Percentiles rank a stretch among this genome's conserved stretches.
Conservation (phyloP, 805 yeast species). For the Zygotorulaspora chibaensis region DNA sequence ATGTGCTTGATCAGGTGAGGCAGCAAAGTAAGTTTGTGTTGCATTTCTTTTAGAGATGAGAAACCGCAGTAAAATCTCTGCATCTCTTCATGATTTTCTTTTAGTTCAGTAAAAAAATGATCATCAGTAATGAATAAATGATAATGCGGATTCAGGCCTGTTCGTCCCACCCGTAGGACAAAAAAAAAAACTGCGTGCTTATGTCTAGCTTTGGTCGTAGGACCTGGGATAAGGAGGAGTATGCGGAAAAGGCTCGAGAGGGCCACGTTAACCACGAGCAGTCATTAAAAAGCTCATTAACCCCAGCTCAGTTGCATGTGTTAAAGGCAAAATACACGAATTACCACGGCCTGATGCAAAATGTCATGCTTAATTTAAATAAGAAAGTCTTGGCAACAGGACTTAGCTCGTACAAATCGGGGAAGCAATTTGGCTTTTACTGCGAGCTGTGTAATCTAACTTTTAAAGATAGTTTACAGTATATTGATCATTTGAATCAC, state of each 20-base stretch:
- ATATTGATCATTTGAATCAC: constrained; percentile 78
- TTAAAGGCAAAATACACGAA: constrained; percentile 24
- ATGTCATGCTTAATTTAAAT: constrained; percentile 32
- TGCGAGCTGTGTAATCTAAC: constrained; percentile 79
- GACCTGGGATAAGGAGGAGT: constrained; percentile 69
- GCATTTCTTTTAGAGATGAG: constrained; percentile 2
- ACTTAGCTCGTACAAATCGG: constrained; percentile 35
- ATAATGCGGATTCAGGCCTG: too few species aligned
- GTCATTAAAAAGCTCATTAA: constrained; percentile 15
- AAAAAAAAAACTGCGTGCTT: neutral
- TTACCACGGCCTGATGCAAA: constrained; percentile 21
- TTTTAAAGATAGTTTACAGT: constrained; percentile 76
- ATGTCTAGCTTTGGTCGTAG: constrained; percentile 51
- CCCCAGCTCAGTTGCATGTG: constrained; percentile 13
- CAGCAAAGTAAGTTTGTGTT: constrained; percentile 36
- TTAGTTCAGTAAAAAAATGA: neutral
- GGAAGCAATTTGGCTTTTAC: constrained; percentile 74
- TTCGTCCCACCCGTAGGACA: too few species aligned
- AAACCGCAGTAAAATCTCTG: too few species aligned
- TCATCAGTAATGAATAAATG: neutral
- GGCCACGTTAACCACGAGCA: constrained; percentile 23
- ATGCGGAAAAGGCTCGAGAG: constrained; percentile 45
- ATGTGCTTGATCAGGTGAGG: constrained; percentile 43
- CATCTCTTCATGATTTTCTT: neutral
- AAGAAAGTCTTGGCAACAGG: constrained; percentile 33